phyloP scores from a whole-genome alignment of 2,329 filamentous ascomycete genomes.

The Ophiostoma piceae region DNA sequence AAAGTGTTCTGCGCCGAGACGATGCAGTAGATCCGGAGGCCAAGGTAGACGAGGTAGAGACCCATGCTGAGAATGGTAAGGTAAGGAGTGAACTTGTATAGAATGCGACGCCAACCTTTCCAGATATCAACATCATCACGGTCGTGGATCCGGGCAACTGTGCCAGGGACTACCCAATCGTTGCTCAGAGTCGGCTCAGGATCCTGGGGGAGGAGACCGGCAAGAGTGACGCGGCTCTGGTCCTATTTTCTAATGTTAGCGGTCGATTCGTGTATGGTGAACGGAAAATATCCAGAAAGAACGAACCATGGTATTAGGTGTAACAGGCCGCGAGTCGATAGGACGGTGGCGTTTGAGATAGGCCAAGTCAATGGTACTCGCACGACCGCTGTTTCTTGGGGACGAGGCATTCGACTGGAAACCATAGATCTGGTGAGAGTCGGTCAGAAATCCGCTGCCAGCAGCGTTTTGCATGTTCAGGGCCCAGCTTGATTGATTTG shows the following conservation, averaged over 20 bases:
- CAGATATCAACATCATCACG: conserved; percentile 44
- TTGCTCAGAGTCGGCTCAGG: conserved; percentile 32
- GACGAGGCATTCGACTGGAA: conserved; percentile 25
- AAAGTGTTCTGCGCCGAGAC: conserved; percentile 45
- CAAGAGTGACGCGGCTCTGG: conserved; percentile 41
- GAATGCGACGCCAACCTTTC: conserved; percentile 41
- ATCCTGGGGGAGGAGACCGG: conserved; percentile 37
- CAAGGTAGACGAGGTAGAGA: conserved; percentile 48
- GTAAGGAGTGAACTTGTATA: conserved; percentile 38
- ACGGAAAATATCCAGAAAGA: neutral
- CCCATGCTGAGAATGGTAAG: conserved; percentile 39
- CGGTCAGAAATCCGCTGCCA: conserved; percentile 25
- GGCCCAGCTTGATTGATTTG: conserved; percentile 21
- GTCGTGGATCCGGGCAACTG: conserved; percentile 40
- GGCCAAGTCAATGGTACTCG: conserved; percentile 24
- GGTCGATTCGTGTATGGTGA: neutral
- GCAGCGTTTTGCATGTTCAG: conserved; percentile 17
- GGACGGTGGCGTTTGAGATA: conserved; percentile 24
- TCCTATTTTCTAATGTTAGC: conserved; percentile 31
- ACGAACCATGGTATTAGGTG: conserved; percentile 16
- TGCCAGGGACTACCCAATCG: conserved; percentile 34
- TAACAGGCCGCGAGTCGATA: conserved; percentile 24
- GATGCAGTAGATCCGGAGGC: conserved; percentile 48
- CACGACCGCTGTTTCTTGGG: conserved; percentile 26
- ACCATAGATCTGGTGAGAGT: conserved; percentile 22